Evolutionary conservation across 257 asterid species (phyloP), one percentile per base, ranked within the genome.

Genomic region (Nicotiana paniculata): DNA sequence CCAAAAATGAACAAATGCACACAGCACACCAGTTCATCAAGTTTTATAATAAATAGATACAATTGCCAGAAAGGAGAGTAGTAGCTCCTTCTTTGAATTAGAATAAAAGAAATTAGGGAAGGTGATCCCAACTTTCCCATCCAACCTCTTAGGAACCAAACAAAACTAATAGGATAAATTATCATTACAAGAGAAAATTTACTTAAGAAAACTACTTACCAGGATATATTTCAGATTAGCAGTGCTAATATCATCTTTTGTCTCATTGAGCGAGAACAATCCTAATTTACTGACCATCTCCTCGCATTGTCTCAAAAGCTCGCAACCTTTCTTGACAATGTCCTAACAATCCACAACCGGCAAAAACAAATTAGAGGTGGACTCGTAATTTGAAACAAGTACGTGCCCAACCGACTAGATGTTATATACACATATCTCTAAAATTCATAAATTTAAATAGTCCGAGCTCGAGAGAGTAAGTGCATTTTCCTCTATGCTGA

Each of bases 171-270:
- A 18, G 5, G 55, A 68, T 68, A 37, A 68, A n/a, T 68, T 68
- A 68, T 37, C 9, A 37, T 16, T n/a, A 37, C 2, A 12, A 68
- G 55, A 35, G 54, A 28, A 68, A 13, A 35, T 68, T 9, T 68
- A 9, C 77, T 37, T 37, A 37, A 18, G 77, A 16, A 28, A 64
- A 76, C 84, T 83, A 33, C 97, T 91, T 77, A 94, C 97, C 87
- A 93, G 91, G 77, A 96, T 69, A 88, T 94, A 94, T 88, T 96
- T 96, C 89, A 96, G 91, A 86, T 91, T 96, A 70, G 89, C 70
- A 46, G 98, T 93, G 89, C 92, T 94, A 84, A 96, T 92, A 75
- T 96, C 99, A 10, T 96, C 99, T 84, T 93, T 96, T 10, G 96
- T 89, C 89, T 94, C 99, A 66, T 96, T 96, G 6, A 89, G 21